A percentile compares a stretch with the other conserved stretches of the same genome.
phyloP scores from a whole-genome alignment of 176 grass and related monocot species.

The Zoysia pacifica region DNA sequence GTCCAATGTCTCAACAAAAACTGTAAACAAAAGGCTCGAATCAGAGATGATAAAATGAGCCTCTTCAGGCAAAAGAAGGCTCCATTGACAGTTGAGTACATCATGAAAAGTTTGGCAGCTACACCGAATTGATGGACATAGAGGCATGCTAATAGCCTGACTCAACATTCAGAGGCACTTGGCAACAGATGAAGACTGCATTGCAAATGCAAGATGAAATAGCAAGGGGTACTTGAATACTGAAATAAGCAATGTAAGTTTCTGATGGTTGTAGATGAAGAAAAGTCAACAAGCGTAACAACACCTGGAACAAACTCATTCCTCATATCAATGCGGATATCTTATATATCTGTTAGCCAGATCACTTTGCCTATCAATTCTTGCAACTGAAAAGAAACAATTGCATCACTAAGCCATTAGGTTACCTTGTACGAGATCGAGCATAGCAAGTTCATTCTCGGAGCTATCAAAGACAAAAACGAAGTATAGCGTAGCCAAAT shows the following conservation, averaged over 20 bases:
- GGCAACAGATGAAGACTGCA: constrained; percentile 4
- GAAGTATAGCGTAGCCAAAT: constrained; percentile 89
- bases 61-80: too few species aligned
- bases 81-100: background rate
- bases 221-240: background rate
- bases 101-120: constrained; percentile 2
- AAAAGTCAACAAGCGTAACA: constrained; percentile 18
- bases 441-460: constrained; percentile 95
- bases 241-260: background rate
- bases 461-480: constrained; percentile 87
- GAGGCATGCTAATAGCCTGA: background rate
- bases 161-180: background rate
- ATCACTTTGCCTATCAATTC: too few species aligned
- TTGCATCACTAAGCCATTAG: background rate
- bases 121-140: background rate
- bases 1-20: constrained; percentile 92
- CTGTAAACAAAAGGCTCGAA: constrained; percentile 50
- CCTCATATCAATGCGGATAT: too few species aligned
- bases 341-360: too few species aligned
- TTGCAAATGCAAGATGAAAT: background rate
- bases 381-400: too few species aligned
- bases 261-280: constrained; percentile 3
- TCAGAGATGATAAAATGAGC: constrained; percentile 7
- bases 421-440: constrained; percentile 96
- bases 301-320: constrained; percentile 5